phyloP scores from a whole-genome alignment of 805 yeast species.

The Myxozyma lipomycoides region DNA sequence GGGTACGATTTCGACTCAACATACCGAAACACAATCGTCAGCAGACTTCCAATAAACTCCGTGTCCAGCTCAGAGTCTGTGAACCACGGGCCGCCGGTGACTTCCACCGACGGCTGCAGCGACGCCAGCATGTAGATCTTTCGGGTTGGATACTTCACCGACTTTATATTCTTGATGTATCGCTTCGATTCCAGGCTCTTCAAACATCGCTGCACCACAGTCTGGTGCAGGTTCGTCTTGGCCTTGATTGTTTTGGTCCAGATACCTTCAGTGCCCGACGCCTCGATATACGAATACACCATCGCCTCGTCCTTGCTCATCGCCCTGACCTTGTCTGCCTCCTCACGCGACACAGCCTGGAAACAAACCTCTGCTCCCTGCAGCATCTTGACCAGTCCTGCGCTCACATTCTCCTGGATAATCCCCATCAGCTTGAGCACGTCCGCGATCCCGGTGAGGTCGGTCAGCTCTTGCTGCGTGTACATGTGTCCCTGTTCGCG shows the following conservation, averaged over 20 bases:
- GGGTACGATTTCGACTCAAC: slow-evolving; percentile 76
- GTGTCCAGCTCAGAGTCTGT: slow-evolving; percentile 92
- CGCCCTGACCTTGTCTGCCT: slow-evolving; percentile 61
- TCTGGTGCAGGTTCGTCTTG: slow-evolving; percentile 80
- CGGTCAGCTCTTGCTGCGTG: slow-evolving; percentile 65
- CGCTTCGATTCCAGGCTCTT: slow-evolving; percentile 73
- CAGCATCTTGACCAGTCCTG: slow-evolving; percentile 61
- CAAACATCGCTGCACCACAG: slow-evolving; percentile 71
- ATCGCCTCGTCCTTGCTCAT: slow-evolving; percentile 87
- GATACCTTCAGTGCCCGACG: slow-evolving; percentile 88
- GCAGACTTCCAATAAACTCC: slow-evolving; percentile 81
- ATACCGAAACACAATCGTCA: slow-evolving; percentile 84
- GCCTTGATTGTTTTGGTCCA: slow-evolving; percentile 90
- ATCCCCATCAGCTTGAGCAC: slow-evolving; percentile 42
- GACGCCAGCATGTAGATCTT: slow-evolving; percentile 94
- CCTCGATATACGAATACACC: slow-evolving; percentile 87
- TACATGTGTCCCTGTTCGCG: slow-evolving; percentile 47
- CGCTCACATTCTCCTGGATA: slow-evolving; percentile 47
- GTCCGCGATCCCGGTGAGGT: slow-evolving; percentile 44
- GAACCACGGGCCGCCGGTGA: slow-evolving; percentile 99
- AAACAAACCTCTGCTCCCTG: slow-evolving; percentile 61
- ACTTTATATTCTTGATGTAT: slow-evolving; percentile 81
- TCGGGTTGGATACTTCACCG: slow-evolving; percentile 88
- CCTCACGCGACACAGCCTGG: slow-evolving; percentile 66
- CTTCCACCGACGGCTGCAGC: slow-evolving; percentile 89